Evolutionary conservation across 73 alveolate species (phyloP).

Genomic region (Blepharisma stoltei): DNA sequence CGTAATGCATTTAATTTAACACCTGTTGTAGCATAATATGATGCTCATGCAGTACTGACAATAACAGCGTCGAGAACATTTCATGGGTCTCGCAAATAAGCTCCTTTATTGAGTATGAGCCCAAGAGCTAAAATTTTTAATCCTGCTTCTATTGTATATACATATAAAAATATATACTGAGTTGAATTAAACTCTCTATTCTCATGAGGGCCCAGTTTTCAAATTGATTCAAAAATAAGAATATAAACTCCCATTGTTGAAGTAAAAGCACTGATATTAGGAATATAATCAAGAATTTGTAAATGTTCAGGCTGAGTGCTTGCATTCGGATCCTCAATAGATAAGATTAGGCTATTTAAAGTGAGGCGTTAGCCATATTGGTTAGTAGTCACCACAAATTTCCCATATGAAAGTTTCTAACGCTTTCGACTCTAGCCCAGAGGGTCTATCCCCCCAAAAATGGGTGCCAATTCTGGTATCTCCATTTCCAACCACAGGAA

Average conservation of each 20-base stretch:
- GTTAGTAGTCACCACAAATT: too few relatives aligned
- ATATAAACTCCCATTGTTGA: neutral
- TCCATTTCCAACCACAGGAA: too few relatives aligned
- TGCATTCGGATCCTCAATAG: constrained; percentile 22
- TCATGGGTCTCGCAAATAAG: constrained; percentile 77
- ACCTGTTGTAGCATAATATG: constrained; percentile 23
- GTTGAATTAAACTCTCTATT: too few relatives aligned
- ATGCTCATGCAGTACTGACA: constrained; percentile 48
- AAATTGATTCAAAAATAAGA: neutral
- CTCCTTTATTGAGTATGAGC: constrained; percentile 40
- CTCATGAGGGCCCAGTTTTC: too few relatives aligned
- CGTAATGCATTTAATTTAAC: constrained; percentile 51
- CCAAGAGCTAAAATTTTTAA: constrained; percentile 50
- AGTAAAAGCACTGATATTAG: too few relatives aligned
- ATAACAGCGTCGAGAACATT: constrained; percentile 69
- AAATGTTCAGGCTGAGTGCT: too few relatives aligned
- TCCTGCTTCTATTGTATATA: constrained; percentile 47
- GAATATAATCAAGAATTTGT: neutral
- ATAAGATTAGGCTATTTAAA: neutral
- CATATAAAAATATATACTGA: constrained; percentile 32
- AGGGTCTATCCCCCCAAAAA: too few relatives aligned
- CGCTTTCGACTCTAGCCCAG: too few relatives aligned
- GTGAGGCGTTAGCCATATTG: too few relatives aligned
- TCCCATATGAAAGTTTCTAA: too few relatives aligned
- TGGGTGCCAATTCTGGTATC: too few relatives aligned